Evolutionary conservation across 2,329 filamentous ascomycete genomes (phyloP).

Genomic region (Fonsecaea nubica): DNA sequence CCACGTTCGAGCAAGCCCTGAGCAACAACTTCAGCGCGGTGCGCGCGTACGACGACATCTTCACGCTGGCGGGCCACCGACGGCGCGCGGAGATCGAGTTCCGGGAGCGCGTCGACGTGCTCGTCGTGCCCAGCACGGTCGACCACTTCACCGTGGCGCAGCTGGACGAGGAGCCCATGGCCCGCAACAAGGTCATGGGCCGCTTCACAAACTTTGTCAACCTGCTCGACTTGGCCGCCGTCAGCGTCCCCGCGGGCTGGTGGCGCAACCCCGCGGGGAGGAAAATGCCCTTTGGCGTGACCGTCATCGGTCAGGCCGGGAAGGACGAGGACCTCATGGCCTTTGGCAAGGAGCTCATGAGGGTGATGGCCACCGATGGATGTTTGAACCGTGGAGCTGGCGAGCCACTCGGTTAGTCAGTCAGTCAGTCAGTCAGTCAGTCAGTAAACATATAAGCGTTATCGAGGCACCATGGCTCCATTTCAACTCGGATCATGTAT

Average conservation of each 20-base stretch:
- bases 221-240: conserved; percentile 63
- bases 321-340: conserved; percentile 17
- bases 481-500: too few species aligned
- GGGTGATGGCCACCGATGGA: not conserved
- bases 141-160: conserved; percentile 59
- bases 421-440: too few species aligned
- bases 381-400: too few species aligned
- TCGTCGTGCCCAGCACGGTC: conserved; percentile 64
- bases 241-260: conserved; percentile 58
- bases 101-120: conserved; percentile 48
- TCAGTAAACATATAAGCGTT: too few species aligned
- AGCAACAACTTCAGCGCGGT: conserved; percentile 44
- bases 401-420: too few species aligned
- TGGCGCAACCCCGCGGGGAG: conserved; percentile 25
- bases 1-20: conserved; percentile 51
- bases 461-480: too few species aligned
- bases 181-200: conserved; percentile 60
- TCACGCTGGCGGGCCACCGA: conserved; percentile 31
- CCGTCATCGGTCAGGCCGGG: conserved; percentile 28
- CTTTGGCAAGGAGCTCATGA: conserved; percentile 12
- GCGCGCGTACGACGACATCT: conserved; percentile 58
- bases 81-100: conserved; percentile 21
- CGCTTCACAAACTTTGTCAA: conserved; percentile 69
- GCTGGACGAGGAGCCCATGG: conserved; percentile 59
- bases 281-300: conserved; percentile 39